These are phyloP conservation scores for Pholiota molesta DNA, from an alignment of 768 basidiomycete species.

Conservation along the genomic window DNA sequence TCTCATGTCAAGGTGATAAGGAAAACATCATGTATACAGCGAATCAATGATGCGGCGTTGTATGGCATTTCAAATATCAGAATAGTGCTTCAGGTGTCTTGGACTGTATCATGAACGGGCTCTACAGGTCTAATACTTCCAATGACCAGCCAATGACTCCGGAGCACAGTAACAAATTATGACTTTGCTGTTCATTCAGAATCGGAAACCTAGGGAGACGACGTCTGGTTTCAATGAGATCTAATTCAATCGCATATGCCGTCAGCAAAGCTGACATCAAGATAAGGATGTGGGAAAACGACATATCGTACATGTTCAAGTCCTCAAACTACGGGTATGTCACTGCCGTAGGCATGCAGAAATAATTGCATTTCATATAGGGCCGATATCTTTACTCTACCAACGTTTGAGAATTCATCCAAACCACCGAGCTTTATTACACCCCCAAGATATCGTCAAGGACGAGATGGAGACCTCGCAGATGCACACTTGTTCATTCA, in stretches of 20 bases:
- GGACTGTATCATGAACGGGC: not conserved
- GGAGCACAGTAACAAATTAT: not conserved
- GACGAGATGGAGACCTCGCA: not conserved
- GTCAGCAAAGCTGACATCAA: not conserved
- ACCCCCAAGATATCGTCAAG: too few relatives aligned
- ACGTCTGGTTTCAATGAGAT: not conserved
- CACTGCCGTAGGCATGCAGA: not conserved
- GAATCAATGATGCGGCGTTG: constrained; percentile 3
- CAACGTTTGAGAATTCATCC: not conserved
- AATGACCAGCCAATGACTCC: not conserved
- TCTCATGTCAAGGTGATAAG: constrained; percentile 8
- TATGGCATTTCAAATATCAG: not conserved
- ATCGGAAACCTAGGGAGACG: not conserved
- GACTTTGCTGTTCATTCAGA: not conserved
- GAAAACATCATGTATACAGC: constrained; percentile 7
- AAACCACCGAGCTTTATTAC: too few relatives aligned
- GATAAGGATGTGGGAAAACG: constrained; percentile 3
- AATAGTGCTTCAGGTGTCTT: not conserved
- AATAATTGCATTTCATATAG: not conserved
- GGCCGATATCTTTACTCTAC: not conserved
- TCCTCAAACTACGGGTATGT: constrained; percentile 1
- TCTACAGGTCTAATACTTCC: not conserved
- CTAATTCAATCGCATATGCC: not conserved
- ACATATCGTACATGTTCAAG: not conserved
- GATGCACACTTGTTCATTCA: not conserved